Conservation (phyloP, 2,329 filamentous ascomycete genomes). For the Ascochyta fabae region DNA sequence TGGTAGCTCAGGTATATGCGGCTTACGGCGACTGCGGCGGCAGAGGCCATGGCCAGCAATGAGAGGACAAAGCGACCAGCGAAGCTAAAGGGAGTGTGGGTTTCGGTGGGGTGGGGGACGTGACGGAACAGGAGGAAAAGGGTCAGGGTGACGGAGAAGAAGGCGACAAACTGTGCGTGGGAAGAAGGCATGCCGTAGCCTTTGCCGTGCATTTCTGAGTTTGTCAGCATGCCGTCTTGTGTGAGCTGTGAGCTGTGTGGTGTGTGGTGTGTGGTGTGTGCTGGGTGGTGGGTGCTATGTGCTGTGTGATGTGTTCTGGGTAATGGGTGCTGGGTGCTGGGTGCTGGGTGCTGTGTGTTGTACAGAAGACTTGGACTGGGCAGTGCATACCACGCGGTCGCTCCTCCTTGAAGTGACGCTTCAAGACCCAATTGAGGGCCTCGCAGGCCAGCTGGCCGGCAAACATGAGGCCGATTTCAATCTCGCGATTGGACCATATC, state of each 20-base stretch:
- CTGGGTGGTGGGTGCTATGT: too few relatives aligned
- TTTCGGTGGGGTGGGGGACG: slow-evolving; percentile 54
- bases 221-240: slow-evolving; percentile 12
- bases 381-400: slow-evolving; percentile 73
- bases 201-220: slow-evolving; percentile 74
- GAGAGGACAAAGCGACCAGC: slow-evolving; percentile 65
- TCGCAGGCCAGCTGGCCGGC: slow-evolving; percentile 91
- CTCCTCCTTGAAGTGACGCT: slow-evolving; percentile 91
- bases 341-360: too few relatives aligned
- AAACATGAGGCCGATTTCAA: slow-evolving; percentile 89
- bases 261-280: too few relatives aligned
- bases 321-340: too few relatives aligned
- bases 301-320: too few relatives aligned
- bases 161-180: slow-evolving; percentile 92
- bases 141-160: slow-evolving; percentile 83
- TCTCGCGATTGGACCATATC: slow-evolving; percentile 88
- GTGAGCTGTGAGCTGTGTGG: too few relatives aligned
- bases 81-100: slow-evolving; percentile 64
- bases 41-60: slow-evolving; percentile 48
- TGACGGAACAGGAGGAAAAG: slow-evolving; percentile 88
- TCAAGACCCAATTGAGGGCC: slow-evolving; percentile 85
- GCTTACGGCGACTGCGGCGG: slow-evolving; percentile 71
- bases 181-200: slow-evolving; percentile 98
- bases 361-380: too few relatives aligned
- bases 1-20: slow-evolving; percentile 93